Base-by-base conservation (phyloP, 2,329 filamentous ascomycete genomes). In the Sordariomycetes sp. region DNA sequence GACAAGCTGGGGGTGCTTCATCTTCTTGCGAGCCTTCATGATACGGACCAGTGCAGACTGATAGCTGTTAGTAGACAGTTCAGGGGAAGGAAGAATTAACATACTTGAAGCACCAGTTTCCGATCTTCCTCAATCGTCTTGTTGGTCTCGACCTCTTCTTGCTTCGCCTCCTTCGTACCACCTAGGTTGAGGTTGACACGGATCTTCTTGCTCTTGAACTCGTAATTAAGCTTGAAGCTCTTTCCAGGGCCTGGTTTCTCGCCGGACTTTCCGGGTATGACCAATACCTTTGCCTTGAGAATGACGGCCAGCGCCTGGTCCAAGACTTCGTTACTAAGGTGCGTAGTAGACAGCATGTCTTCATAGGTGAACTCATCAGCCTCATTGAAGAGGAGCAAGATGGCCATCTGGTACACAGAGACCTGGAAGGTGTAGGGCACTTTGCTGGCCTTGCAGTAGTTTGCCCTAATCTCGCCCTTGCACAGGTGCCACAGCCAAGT, bases 91-190 rank as follows among this genome's bases (percentile, higher is more conserved):
- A 24, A 9, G 16, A 21, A 10, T 12, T 8, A n/a, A 37, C 81
- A 59, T 73, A 94, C 90, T 80, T 98, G 92, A 55, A 96, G 83
- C 39, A 98, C 75, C 40, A 98, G 70, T 63, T 96, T 96, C 41
- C 92, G 77, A 58, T 98, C 92, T 61, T 98, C 92, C 65, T 98
- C 92, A 47, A 98, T 95, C 4, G 87, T 96, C 76, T 98, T 98
- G 69, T 96, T 94, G 6, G 92, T 98, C 55, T 98, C 92, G 41
- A 86, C 88, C 44, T 87, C 83, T 59, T 98, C 92, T 43, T 92
- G 85, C 71, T 95, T 96, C 53, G 90, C 82, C 63, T 98, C 93
- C 21, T 87, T 84, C 64, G 94, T 90, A 63, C 94, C 88, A 37
- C 80, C 82, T 35, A 96, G 81, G 59, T 98, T 98, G 35, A 98